These are phyloP conservation scores for Fagus crenata DNA, from an alignment of 306 rosid genomes.

Conservation along the genomic window DNA sequence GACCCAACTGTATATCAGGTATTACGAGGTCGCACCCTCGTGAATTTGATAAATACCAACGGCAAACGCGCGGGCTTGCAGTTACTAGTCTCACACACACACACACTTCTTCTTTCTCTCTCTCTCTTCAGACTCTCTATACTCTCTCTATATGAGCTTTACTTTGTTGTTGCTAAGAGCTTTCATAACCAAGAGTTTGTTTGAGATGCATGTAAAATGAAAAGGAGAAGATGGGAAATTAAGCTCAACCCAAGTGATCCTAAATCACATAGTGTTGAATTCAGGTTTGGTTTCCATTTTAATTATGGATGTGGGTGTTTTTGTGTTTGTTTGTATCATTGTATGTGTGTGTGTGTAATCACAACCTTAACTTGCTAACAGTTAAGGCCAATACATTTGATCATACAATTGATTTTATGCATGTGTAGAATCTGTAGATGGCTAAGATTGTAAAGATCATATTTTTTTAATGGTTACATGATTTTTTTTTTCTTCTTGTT, in stretches of 20 bases:
- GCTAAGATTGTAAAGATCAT: not conserved
- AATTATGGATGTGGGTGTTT: no score
- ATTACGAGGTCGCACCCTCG: constrained; percentile 31
- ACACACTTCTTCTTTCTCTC: not conserved
- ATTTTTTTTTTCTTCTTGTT: not conserved
- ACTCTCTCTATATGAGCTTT: constrained; percentile 1
- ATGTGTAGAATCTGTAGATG: not conserved
- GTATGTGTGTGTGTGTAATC: not conserved
- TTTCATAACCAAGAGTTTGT: constrained; percentile 20
- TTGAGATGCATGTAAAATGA: constrained; percentile 23
- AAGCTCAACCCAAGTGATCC: constrained; percentile 14
- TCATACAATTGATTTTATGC: not conserved
- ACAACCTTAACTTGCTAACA: not conserved
- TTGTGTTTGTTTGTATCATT: not conserved
- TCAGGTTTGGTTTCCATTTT: constrained; percentile 37
- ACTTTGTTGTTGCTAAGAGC: not conserved
- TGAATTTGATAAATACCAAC: constrained; percentile 62
- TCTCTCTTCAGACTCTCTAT: constrained; percentile 27
- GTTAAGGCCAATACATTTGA: not conserved
- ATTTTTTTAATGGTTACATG: not conserved
- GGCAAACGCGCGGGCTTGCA: constrained; percentile 55
- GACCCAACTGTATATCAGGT: constrained; percentile 3
- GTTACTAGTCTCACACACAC: constrained; percentile 46
- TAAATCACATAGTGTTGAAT: not conserved
- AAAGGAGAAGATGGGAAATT: constrained; percentile 12